Conservation (phyloP, 768 basidiomycete genomes). For the Mycena galericulata region DNA sequence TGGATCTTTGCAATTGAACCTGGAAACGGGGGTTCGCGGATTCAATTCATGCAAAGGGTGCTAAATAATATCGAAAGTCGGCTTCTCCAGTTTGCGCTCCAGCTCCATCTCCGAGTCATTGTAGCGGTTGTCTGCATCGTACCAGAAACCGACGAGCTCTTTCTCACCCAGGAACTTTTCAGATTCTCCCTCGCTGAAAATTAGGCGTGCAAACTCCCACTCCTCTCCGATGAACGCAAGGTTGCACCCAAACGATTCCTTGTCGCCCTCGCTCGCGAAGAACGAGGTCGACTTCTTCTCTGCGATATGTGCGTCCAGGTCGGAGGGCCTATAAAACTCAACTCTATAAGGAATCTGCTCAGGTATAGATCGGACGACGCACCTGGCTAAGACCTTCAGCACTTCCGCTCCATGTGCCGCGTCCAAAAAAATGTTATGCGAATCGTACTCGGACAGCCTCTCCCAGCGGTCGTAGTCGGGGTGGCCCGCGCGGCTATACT, state of each 20-base stretch:
- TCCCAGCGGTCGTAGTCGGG: constrained; percentile 31
- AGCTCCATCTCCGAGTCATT: not conserved
- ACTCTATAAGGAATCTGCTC: not conserved
- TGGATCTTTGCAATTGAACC: too few relatives aligned
- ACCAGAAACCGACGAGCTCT: constrained; percentile 36
- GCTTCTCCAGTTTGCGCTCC: not conserved
- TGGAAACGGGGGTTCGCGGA: too few relatives aligned
- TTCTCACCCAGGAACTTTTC: constrained; percentile 24
- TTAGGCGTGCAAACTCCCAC: constrained; percentile 29
- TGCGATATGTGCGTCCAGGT: constrained; percentile 14
- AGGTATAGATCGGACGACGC: not conserved
- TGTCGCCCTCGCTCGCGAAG: not conserved
- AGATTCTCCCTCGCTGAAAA: constrained; percentile 28
- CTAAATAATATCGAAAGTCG: not conserved
- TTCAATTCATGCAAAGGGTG: too few relatives aligned
- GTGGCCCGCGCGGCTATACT: not conserved
- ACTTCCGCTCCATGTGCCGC: constrained; percentile 20
- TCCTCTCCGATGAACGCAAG: constrained; percentile 12
- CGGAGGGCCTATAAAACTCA: constrained; percentile 9
- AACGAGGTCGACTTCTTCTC: constrained; percentile 3
- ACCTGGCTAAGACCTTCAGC: constrained; percentile 20
- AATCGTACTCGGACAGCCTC: not conserved
- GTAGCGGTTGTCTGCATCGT: constrained; percentile 27
- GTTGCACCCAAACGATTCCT: constrained; percentile 25
- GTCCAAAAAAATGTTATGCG: constrained; percentile 26